phyloP scores from a whole-genome alignment of 78 protist species.

The Monosiga brevicollis region DNA sequence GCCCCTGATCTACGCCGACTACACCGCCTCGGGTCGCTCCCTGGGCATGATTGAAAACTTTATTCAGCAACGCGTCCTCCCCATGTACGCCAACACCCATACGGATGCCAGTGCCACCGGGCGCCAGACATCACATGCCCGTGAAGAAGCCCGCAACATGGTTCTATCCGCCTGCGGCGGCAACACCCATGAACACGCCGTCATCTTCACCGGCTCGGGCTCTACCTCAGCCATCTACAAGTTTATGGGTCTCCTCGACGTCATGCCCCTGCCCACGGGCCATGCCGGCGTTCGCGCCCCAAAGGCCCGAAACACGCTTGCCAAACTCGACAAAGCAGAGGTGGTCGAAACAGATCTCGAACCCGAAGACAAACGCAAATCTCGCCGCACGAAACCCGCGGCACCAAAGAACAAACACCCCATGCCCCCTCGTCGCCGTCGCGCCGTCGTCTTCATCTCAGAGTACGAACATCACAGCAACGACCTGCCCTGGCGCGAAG shows the following conservation, averaged over 20 bases:
- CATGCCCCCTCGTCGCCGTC: background rate
- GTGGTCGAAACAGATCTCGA: no score
- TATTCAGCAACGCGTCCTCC: conserved; percentile 47
- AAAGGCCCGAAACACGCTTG: no score
- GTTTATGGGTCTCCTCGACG: conserved; percentile 28
- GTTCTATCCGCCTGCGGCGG: conserved; percentile 17
- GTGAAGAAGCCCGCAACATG: conserved; percentile 63
- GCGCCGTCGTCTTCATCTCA: conserved; percentile 52
- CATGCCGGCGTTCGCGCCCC: conserved; percentile 1
- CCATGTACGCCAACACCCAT: conserved; percentile 86
- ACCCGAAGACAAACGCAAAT: background rate
- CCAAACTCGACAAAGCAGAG: no score
- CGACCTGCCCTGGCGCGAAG: conserved; percentile 84
- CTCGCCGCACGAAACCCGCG: no score
- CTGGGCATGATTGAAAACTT: conserved; percentile 47
- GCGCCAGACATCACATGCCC: conserved; percentile 43
- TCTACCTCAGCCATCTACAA: conserved; percentile 48
- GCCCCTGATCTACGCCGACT: conserved; percentile 35
- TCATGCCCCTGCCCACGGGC: background rate
- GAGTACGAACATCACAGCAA: conserved; percentile 87
- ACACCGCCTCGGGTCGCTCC: conserved; percentile 65
- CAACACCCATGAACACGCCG: conserved; percentile 31
- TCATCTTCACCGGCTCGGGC: conserved; percentile 66
- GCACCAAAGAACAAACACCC: no score
- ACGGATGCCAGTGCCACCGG: conserved; percentile 59